Conservation (phyloP, 2,329 filamentous ascomycete species). For the Endothia cerciana region DNA sequence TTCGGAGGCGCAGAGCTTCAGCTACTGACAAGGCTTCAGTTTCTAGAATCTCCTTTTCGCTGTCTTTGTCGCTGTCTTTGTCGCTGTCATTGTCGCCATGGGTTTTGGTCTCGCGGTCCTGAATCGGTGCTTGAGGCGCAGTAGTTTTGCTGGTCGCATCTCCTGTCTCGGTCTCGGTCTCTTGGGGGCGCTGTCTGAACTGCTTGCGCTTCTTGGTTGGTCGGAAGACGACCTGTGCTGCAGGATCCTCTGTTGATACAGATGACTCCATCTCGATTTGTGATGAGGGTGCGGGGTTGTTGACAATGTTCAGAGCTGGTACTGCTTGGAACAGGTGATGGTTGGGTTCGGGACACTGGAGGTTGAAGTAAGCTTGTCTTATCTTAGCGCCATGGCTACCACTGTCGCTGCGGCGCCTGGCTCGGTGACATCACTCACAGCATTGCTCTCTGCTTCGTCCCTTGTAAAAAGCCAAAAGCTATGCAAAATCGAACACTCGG, state of each 20-base stretch:
- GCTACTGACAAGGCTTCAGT: constrained; percentile 47
- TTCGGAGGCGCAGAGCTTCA: constrained; percentile 57
- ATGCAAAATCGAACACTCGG: background rate
- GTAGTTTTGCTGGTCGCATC: constrained; percentile 14
- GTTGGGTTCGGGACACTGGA: background rate
- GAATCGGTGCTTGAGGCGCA: constrained; percentile 12
- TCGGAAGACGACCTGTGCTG: constrained; percentile 55
- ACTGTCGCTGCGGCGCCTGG: background rate
- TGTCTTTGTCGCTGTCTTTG: constrained; percentile 27
- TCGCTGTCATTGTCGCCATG: constrained; percentile 25
- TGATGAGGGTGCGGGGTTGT: background rate
- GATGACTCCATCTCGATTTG: constrained; percentile 32
- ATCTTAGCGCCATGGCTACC: constrained; percentile 20
- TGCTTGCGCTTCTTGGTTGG: constrained; percentile 63
- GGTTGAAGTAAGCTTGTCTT: constrained; percentile 25
- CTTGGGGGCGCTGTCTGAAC: constrained; percentile 55
- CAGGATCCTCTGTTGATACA: constrained; percentile 24
- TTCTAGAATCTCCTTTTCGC: constrained; percentile 22
- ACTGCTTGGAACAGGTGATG: background rate
- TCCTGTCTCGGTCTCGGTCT: constrained; percentile 17
- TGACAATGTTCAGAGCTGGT: background rate
- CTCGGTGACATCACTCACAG: constrained; percentile 14
- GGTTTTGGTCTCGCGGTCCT: constrained; percentile 26
- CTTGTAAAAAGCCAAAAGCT: background rate
- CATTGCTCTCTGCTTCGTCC: background rate